Base-by-base conservation (phyloP, 331 rosid genomes). In the Malus hybrid region DNA sequence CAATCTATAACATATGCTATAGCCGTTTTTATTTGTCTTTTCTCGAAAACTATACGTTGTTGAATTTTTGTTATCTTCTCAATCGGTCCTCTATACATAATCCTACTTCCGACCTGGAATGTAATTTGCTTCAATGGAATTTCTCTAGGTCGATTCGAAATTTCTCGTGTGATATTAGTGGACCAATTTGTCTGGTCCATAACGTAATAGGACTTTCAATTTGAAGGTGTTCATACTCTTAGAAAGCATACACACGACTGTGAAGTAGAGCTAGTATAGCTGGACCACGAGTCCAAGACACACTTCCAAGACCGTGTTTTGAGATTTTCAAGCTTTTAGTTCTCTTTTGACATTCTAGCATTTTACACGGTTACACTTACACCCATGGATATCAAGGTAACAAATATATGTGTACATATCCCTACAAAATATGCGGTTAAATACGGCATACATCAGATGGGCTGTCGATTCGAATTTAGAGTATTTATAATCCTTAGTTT, bases 261-360 rank as follows among this genome's bases (percentile, higher is more conserved):
- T 50, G 7, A 50, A 50, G n/a, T 50, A 6, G 56, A 50, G 56
- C 1, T 50, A 0, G 19, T 42, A 50, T 50, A 50, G 19, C 56
- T n/a, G 27, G 61, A 56, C 10, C 48, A 10, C 13, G 48, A 7
- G 20, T 18, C 24, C 29, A 10, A 12, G 29, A 22, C 16, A 59
- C 65, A 24, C 2, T 59, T 11, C 32, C 65, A 22, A 10, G 32
- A 11, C 18, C 16, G 29, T 59, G 31, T 59, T 11, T 59, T 13
- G 15, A 59, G 65, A 59, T 7, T 59, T 8, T 59, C 65, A 59
- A 59, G 10, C 61, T 7, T 19, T 9, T 10, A 3, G 48, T 42
- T 10, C 61, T 59, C 15, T 48, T 36, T 73, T 59, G 57, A 73
- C 76, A 73, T 5, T 73, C 36, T 59, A 73, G 56, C 75, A 71